phyloP scores from a whole-genome alignment of 345 rosid genomes.

The Ricinus communis region DNA sequence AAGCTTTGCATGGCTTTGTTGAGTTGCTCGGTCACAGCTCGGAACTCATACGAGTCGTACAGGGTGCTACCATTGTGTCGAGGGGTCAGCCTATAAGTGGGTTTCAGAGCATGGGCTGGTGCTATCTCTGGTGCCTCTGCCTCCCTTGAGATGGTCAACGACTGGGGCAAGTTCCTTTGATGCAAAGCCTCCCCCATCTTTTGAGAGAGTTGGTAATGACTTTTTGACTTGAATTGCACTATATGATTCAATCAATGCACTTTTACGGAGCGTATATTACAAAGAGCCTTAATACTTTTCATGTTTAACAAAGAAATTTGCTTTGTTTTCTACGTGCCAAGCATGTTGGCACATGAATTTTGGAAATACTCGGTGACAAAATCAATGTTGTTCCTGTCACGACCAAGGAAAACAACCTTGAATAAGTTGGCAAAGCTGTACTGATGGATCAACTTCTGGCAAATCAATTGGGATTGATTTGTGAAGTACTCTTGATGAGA shows the following conservation, averaged over 20 bases:
- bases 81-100: conserved; percentile 26
- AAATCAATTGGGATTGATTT: background rate
- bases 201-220: background rate
- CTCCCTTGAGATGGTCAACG: background rate
- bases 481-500: no score
- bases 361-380: background rate
- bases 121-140: background rate
- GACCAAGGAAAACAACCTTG: background rate
- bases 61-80: conserved; percentile 37
- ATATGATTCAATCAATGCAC: background rate
- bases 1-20: conserved; percentile 43
- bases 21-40: conserved; percentile 41
- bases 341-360: conserved; percentile 18
- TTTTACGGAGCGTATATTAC: conserved; percentile 4
- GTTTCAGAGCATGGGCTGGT: conserved; percentile 7
- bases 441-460: no score
- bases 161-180: background rate
- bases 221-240: background rate
- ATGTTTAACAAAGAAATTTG: conserved; percentile 21
- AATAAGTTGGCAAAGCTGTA: no score
- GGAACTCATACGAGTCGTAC: conserved; percentile 47
- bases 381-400: background rate
- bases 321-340: conserved; percentile 35
- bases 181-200: conserved; percentile 24
- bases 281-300: background rate